Evolutionary conservation across 1,139 yeast species (phyloP), one percentile per base, ranked within the genome.

Genomic region (Suhomyces taliae): DNA sequence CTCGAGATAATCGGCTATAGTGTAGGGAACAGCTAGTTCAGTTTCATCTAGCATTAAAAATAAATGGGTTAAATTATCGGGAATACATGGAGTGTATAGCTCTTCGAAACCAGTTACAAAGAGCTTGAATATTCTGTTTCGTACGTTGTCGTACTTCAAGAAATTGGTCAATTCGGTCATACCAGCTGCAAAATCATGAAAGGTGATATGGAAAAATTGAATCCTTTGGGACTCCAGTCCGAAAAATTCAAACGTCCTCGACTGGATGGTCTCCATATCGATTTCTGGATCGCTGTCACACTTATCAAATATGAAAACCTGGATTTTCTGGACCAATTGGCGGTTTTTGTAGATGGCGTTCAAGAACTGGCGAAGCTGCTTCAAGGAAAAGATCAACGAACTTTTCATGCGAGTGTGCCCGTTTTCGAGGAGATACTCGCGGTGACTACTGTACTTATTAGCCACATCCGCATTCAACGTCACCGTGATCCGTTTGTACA

Each of bases 301-400:
- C 51, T 70, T 70, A 48, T 70, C 76, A 54, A 71, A 70, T 11
- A 69, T 62, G 48, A 72, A 70, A 45, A 55, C 67, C 48, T 60
- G 60, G 44, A 72, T 56, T 35, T 56, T 55, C 32, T 60, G 62
- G 3, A 69, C 47, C 43, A 69, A 54, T 2, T 43, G 27, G 2
- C 56, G 56, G 46, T 63, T 63, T 9, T 46, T 27, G 10, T 56
- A 49, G 15, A 71, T 45, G 1, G 64, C 44, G 7, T 53, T 46
- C 10, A 66, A 46, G 43, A 70, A 66, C 43, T 46, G 46, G 36
- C 57, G 33, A 35, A 70, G 51, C 35, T 56, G 58, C 4, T 46
- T 47, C 12, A 58, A 44, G 12, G 51, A 48, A 12, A 67, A 48
- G 12, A 72, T 66, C 27, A 72, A 46, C 2, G 74, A 47, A 12